Evolutionary conservation across 2,329 filamentous ascomycete genomes (phyloP), one percentile per base, ranked within the genome.

Genomic region (Pezicula carpinea): DNA sequence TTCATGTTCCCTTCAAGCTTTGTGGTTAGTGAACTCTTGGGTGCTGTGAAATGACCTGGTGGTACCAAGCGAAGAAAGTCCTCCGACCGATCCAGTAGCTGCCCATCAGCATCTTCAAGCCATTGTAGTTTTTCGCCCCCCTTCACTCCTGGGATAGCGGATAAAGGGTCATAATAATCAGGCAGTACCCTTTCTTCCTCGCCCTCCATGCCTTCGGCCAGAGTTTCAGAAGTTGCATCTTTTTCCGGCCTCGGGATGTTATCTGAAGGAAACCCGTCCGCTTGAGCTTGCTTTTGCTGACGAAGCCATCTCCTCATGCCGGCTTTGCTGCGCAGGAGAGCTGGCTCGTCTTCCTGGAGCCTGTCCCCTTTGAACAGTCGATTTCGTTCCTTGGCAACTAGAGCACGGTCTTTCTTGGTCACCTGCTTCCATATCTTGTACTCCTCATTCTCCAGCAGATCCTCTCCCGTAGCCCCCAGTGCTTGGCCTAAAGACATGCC

Each of bases 391-490:
- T 91, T 89, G 49, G 93, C 87, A 44, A 92, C 82, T 19, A 86
- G 72, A 4, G 93, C 93, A 52, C 93, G 84, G 60, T 96, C 91
- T 64, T 93, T 96, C 69, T 97, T 97, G 2, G 93, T 99, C 34
- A 96, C 89, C 67, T 97, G 92, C 70, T 97, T 99, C 93, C 95
- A 99, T 31, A 93, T 87, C 65, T 95, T 95, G 70, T 93, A 96
- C 63, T 96, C 92, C 49, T 97, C 91, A 58, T 97, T 91, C 57
- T 95, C 82, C 56, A 89, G 89, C 11, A 80, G 77, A 56, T 95
- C 88, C 57, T 95, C 87, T 13, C 74, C 77, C 23, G 79, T 79
- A 49, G 85, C 76, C 14, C 79, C 80, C 47, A 87, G 76, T 1
- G 81, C 78, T 43, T 84, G 80, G 33, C 76, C 76, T 17, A 87